phyloP scores from a whole-genome alignment of 148 eudicot species.

The Rhododendron simsii region DNA sequence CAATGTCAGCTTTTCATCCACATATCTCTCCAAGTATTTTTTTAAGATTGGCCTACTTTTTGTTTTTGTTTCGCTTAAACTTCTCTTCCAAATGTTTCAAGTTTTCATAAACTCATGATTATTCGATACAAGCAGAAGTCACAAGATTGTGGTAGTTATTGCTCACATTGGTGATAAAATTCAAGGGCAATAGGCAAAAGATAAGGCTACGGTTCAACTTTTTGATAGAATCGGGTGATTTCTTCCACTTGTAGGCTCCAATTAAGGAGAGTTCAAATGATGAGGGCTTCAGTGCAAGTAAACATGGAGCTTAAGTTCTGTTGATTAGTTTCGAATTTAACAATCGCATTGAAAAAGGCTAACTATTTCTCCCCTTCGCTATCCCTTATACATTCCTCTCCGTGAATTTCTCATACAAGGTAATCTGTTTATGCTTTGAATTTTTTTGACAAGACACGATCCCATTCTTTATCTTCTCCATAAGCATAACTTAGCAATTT shows the following conservation, averaged over 20 bases:
- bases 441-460: background rate
- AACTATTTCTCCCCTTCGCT: background rate
- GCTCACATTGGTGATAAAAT: background rate
- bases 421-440: background rate
- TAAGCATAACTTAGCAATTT: background rate
- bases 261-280: background rate
- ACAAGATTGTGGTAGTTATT: background rate
- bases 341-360: background rate
- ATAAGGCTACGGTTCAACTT: background rate
- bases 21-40: background rate
- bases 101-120: background rate
- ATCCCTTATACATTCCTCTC: background rate
- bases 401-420: background rate
- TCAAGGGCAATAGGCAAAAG: background rate
- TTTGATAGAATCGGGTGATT: background rate
- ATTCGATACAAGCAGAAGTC: background rate
- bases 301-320: background rate
- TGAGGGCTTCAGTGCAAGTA: background rate
- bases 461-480: background rate
- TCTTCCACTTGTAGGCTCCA: background rate
- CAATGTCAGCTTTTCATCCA: background rate
- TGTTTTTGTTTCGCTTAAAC: background rate
- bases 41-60: background rate
- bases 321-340: background rate
- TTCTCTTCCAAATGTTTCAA: background rate